Evolutionary conservation across 2,329 filamentous ascomycete species (phyloP).

Genomic region (Penicillium sp.): DNA sequence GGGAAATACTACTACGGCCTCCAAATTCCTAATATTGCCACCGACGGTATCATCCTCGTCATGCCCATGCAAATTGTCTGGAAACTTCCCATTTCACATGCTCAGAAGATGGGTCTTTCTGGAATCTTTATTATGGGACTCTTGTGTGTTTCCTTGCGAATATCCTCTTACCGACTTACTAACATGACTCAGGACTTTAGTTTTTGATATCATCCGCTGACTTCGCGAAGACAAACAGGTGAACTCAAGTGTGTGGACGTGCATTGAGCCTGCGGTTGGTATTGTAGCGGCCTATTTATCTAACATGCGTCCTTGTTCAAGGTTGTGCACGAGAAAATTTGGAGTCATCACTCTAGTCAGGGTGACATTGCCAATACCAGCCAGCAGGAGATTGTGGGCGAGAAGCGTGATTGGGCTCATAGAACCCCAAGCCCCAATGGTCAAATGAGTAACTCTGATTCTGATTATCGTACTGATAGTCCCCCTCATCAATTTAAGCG

Average conservation of each 20-base stretch:
- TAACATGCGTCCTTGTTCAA: slow-evolving; percentile 32
- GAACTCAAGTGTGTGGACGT: slow-evolving; percentile 30
- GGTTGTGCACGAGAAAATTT: slow-evolving; percentile 15
- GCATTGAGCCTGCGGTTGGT: slow-evolving; percentile 31
- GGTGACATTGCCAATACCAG: slow-evolving; percentile 4
- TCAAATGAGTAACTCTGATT: not conserved
- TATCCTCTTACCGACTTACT: not conserved
- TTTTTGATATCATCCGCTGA: slow-evolving; percentile 28
- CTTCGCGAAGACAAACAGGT: slow-evolving; percentile 30
- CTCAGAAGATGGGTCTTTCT: slow-evolving; percentile 23
- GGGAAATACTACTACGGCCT: slow-evolving; percentile 29
- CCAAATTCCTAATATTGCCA: slow-evolving; percentile 31
- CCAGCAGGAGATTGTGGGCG: slow-evolving; percentile 7
- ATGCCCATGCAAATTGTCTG: slow-evolving; percentile 29
- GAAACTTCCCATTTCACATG: slow-evolving; percentile 23
- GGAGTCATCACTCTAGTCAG: slow-evolving; percentile 8
- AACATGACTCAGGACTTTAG: slow-evolving; percentile 15
- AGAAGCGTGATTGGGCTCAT: slow-evolving; percentile 10
- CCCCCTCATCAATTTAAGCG: not conserved
- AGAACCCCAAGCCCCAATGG: slow-evolving; percentile 8
- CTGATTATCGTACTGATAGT: not conserved
- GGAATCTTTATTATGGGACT: slow-evolving; percentile 29
- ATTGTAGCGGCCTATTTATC: slow-evolving; percentile 29
- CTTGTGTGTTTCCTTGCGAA: slow-evolving; percentile 17
- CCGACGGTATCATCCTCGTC: slow-evolving; percentile 29